A percentile compares a stretch with the other conserved stretches of the same genome.
Conservation (phyloP, 176 grass and related monocot genomes). For the Oryza longistaminata region DNA sequence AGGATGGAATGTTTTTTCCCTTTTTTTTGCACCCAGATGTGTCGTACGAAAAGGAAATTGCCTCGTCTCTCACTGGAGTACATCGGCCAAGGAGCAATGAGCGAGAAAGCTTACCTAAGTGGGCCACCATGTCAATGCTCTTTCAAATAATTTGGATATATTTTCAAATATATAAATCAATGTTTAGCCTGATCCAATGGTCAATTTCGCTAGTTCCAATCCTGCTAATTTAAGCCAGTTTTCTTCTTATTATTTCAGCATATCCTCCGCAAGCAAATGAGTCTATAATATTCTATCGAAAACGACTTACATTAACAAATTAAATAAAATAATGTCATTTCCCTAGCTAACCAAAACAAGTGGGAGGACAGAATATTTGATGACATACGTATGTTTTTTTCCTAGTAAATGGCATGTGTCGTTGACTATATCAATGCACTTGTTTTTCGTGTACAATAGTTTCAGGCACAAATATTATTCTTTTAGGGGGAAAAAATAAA, state of each 20-base stretch:
- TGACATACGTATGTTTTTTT: background rate
- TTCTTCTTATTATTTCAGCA: background rate
- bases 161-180: background rate
- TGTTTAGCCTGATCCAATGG: background rate
- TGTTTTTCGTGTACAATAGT: background rate
- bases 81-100: background rate
- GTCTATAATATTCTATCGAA: background rate
- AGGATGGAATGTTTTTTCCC: too few relatives aligned
- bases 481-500: background rate
- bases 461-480: background rate
- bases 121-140: background rate
- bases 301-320: background rate
- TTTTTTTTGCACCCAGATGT: background rate
- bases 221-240: background rate
- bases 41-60: background rate
- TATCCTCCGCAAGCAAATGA: background rate
- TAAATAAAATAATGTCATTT: background rate
- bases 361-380: background rate
- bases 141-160: background rate
- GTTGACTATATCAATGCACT: background rate
- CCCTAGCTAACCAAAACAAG: background rate
- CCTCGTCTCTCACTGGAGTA: background rate
- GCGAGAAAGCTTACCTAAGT: background rate
- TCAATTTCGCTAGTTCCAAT: background rate
- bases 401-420: background rate